Percentiles rank a stretch among this genome's conserved stretches.
Conservation (phyloP, 371 early-diverging fungal genomes). For the Haplosporangium sp. region DNA sequence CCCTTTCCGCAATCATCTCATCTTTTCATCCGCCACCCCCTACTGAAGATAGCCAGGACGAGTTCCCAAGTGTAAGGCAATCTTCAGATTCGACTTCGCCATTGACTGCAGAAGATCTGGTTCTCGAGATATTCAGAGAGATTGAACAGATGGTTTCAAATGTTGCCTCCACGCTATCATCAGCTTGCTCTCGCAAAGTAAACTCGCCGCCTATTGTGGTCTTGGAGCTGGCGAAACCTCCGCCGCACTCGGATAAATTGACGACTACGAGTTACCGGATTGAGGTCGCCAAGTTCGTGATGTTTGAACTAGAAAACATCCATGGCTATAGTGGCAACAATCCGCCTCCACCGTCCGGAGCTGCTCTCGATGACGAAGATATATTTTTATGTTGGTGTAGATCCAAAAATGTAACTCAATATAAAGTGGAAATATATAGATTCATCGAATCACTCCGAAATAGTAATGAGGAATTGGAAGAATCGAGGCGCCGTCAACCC, state of each 20-base stretch:
- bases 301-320: not conserved
- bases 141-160: not conserved
- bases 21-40: no score
- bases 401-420: not conserved
- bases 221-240: not conserved
- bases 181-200: not conserved
- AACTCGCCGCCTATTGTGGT: not conserved
- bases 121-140: not conserved
- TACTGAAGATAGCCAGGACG: no score
- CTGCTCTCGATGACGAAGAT: not conserved
- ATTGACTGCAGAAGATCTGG: no score
- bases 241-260: not conserved
- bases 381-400: not conserved
- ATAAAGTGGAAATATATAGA: no score
- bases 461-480: not conserved
- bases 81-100: no score
- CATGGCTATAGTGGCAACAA: not conserved
- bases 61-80: not conserved
- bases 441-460: not conserved
- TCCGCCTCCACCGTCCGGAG: not conserved
- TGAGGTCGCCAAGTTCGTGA: not conserved
- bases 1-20: no score
- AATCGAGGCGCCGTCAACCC: no score
- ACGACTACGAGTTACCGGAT: not conserved
- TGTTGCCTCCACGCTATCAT: not conserved